Evolutionary conservation across 805 yeast genomes (phyloP).

Genomic region (Schizosaccharomyces japonicus): DNA sequence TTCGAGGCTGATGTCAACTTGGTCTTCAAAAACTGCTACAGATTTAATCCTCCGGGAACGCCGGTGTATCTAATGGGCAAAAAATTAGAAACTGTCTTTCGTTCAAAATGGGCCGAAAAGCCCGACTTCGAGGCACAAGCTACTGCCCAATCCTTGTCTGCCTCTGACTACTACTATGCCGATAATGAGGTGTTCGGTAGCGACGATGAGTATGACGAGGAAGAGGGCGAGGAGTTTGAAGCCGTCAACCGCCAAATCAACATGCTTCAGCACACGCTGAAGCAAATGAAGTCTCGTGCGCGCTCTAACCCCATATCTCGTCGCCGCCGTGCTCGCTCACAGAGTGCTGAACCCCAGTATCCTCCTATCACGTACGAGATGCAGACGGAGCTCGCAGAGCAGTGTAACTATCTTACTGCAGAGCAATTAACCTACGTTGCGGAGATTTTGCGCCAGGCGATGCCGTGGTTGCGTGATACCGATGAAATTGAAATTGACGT

Average conservation of each 20-base stretch:
- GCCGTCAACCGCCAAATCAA: constrained; percentile 76
- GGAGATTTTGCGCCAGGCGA: constrained; percentile 57
- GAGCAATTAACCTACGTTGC: constrained; percentile 63
- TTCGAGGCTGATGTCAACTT: constrained; percentile 63
- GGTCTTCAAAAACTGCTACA: constrained; percentile 71
- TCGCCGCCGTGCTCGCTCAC: neutral
- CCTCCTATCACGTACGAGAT: constrained; percentile 42
- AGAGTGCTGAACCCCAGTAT: constrained; percentile 7
- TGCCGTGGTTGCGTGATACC: constrained; percentile 23
- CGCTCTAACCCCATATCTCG: constrained; percentile 19
- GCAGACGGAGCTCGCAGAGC: constrained; percentile 83
- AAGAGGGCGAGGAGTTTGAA: constrained; percentile 34
- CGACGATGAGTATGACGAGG: constrained; percentile 29
- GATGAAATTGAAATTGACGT: constrained; percentile 93
- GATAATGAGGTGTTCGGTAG: constrained; percentile 17
- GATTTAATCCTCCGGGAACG: constrained; percentile 88
- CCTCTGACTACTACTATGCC: constrained; percentile 6
- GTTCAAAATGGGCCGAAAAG: constrained; percentile 67
- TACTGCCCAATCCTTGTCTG: constrained; percentile 28
- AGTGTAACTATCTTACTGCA: constrained; percentile 53
- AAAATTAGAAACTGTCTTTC: constrained; percentile 62
- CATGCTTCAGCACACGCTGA: constrained; percentile 62
- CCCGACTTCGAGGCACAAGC: constrained; percentile 25
- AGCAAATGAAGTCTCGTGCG: constrained; percentile 26
- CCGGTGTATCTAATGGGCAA: constrained; percentile 93